These are phyloP conservation scores for Nakazawaea ernobii DNA, from an alignment of 805 yeast genomes.

Conservation along the genomic window DNA sequence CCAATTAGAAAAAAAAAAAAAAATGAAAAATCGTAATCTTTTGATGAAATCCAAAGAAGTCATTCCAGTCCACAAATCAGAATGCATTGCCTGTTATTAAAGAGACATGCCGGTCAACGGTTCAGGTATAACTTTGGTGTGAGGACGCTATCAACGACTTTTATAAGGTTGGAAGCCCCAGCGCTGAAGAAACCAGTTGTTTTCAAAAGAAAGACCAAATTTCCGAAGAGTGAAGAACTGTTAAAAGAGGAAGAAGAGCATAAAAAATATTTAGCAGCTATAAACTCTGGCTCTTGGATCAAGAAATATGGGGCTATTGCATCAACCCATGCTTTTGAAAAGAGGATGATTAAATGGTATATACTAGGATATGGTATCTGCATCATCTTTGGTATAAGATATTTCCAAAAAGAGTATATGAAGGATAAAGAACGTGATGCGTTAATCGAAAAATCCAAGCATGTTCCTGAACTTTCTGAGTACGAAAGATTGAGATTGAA, in stretches of 20 bases:
- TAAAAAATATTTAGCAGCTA: conserved; percentile 24
- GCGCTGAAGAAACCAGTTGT: conserved; percentile 7
- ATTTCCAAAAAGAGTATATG: conserved; percentile 59
- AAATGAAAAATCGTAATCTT: not conserved
- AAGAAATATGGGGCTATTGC: conserved; percentile 48
- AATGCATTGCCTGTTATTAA: too few species aligned
- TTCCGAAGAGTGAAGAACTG: conserved; percentile 23
- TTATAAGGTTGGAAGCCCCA: not conserved
- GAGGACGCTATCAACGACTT: too few species aligned
- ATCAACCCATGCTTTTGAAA: conserved; percentile 52
- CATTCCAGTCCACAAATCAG: too few species aligned
- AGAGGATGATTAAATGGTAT: conserved; percentile 57
- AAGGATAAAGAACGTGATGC: conserved; percentile 55
- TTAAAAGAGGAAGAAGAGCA: conserved; percentile 22
- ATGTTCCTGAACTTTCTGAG: conserved; percentile 42
- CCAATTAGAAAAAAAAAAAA: too few species aligned
- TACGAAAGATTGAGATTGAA: conserved; percentile 60
- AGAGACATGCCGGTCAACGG: too few species aligned
- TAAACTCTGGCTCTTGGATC: conserved; percentile 26
- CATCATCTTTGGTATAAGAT: conserved; percentile 52
- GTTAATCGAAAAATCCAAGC: conserved; percentile 17
- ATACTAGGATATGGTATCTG: conserved; percentile 54
- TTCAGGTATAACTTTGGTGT: too few species aligned
- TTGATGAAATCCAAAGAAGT: not conserved
- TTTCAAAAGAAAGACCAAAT: conserved; percentile 22